Evolutionary conservation across 768 basidiomycete genomes (phyloP), one percentile per base, ranked within the genome.

Genomic region (Ramaria rubella): DNA sequence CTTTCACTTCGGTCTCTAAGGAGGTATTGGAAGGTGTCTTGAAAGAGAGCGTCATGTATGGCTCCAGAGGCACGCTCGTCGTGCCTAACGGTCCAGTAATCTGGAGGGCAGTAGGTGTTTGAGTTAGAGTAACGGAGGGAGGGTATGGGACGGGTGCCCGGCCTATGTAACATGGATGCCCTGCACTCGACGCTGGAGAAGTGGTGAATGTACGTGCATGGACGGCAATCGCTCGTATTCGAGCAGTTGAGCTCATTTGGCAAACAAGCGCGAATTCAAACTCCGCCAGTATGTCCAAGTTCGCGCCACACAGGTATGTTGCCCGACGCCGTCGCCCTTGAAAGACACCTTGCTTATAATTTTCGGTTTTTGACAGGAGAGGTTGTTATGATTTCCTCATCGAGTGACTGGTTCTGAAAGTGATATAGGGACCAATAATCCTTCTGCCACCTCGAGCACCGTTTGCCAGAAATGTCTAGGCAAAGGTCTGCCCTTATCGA

Each of bases 401-500:
- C 19, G 23, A 23, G 4, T 6, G 11, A n/a, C 55, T 29, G 29
- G 5, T 31, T 19, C 21, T 31, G n/a, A 48, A 26, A 5, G 9
- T 49, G 29, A 46, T 17, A 17, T 27, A 56, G 55, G 55, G 12
- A 70, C 73, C 36, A 86, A 80, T 68, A 79, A 77, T 49, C 84
- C 88, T 14, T 76, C 80, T 6, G 81, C 88, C 26, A 80, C 77
- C 1, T 69, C 81, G 1, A 78, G 79, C 0, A 92, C 90, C 0
- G 65, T 87, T 33, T 93, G 90, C 68, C 90, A 93, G 68, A 92
- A 88, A 70, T 93, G 90, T 62, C 77, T 93, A 19, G 73, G 76
- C 30, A 76, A 77, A 67, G 89, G 88, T 85, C 30, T 55, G 74
- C 65, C 8, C 40, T n/a, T 30, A 44, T 30, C 15, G 26, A 19